A percentile compares a stretch with the other conserved stretches of the same genome.
Evolutionary conservation across 345 rosid species (phyloP).

Genomic region (Ceriops zippeliana): DNA sequence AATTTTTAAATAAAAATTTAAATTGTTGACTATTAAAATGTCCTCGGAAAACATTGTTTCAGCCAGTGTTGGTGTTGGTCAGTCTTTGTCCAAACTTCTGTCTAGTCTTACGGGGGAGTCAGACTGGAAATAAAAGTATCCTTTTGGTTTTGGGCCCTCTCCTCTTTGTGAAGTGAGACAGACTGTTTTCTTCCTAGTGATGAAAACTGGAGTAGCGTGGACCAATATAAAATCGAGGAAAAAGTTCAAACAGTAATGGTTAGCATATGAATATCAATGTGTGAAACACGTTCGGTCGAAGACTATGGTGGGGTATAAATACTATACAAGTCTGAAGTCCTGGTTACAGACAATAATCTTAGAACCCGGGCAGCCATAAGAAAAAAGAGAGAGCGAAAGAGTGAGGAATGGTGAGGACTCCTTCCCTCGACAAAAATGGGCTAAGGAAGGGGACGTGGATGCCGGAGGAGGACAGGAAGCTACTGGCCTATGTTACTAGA

Average conservation of each 20-base stretch:
- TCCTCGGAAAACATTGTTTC: accelerated
- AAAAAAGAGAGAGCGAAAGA: background rate
- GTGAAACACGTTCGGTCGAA: slow-evolving; percentile 28
- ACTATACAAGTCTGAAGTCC: background rate
- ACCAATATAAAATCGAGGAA: background rate
- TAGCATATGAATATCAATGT: background rate
- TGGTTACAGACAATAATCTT: background rate
- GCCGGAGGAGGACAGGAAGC: slow-evolving; percentile 54
- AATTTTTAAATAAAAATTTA: no score
- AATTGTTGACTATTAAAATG: no score
- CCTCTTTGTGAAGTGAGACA: no score
- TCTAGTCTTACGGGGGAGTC: no score
- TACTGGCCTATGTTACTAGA: slow-evolving; percentile 41
- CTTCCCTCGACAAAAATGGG: slow-evolving; percentile 40
- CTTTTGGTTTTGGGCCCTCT: no score
- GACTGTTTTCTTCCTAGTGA: no score
- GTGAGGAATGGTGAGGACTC: slow-evolving; percentile 47
- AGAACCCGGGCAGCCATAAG: background rate
- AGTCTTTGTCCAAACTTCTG: no score
- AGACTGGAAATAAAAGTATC: no score
- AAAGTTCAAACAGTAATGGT: background rate
- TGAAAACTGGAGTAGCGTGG: background rate
- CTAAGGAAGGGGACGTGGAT: slow-evolving; percentile 60
- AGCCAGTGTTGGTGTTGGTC: no score
- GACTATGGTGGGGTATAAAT: slow-evolving; percentile 10